These are phyloP conservation scores for Sporisorium scitamineum DNA, from an alignment of 1,284 basidiomycete species.

Conservation along the genomic window DNA sequence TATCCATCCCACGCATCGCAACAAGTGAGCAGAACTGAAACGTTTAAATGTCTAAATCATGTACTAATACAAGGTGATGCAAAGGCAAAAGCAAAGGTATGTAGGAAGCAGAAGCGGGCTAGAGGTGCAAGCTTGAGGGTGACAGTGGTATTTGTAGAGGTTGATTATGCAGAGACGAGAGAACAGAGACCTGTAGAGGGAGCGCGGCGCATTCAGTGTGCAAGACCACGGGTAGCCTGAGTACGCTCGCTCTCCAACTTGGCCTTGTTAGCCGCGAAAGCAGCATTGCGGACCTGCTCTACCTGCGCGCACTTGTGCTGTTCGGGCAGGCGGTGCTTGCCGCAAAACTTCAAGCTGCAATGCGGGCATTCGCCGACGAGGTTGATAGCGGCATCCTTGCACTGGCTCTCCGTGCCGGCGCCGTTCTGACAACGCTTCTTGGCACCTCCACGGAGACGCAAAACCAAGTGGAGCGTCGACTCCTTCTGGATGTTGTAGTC, in stretches of 20 bases:
- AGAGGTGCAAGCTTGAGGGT: no score
- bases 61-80: no score
- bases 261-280: constrained; percentile 68
- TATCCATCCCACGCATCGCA: no score
- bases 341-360: constrained; percentile 67
- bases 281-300: constrained; percentile 64
- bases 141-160: background rate
- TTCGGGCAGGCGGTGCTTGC: constrained; percentile 67
- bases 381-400: constrained; percentile 68
- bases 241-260: constrained; percentile 68
- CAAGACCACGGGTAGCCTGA: constrained; percentile 62
- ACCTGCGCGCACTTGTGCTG: constrained; percentile 65
- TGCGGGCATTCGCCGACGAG: constrained; percentile 68
- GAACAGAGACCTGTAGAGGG: background rate
- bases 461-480: constrained; percentile 65
- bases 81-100: no score
- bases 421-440: constrained; percentile 68
- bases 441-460: constrained; percentile 68
- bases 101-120: no score
- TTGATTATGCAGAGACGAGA: background rate
- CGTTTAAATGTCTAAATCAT: no score
- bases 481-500: constrained; percentile 71
- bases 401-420: constrained; percentile 62
- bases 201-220: constrained; percentile 46
- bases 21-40: no score